A percentile compares a stretch with the other conserved stretches of the same genome.
phyloP scores from a whole-genome alignment of 352 stramenopile genomes.

The Pythium myriotylum region DNA sequence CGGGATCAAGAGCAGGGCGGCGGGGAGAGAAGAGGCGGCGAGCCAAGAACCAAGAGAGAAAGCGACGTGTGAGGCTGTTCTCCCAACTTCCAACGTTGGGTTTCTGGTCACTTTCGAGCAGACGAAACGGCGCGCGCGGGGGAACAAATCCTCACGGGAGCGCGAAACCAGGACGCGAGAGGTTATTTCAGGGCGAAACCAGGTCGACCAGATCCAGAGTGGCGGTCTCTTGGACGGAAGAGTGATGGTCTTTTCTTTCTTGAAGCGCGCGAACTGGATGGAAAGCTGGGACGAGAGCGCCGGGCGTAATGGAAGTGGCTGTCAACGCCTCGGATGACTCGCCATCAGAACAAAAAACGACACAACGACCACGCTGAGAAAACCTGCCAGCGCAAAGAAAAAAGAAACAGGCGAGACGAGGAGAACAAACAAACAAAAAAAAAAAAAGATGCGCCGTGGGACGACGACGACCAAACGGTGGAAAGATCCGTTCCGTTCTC shows the following conservation, averaged over 20 bases:
- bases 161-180: neutral
- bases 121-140: constrained; percentile 7
- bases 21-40: constrained; percentile 4
- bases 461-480: neutral
- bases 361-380: neutral
- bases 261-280: constrained; percentile 17
- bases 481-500: neutral
- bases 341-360: neutral
- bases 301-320: constrained; percentile 4
- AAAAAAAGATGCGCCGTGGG: neutral
- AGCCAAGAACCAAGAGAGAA: constrained; percentile 3
- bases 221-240: constrained; percentile 7
- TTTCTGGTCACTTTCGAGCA: constrained; percentile 6
- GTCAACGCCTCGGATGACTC: constrained; percentile 8
- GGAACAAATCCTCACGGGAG: constrained; percentile 6
- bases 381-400: neutral
- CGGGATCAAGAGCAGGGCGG: constrained; percentile 1
- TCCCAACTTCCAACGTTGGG: constrained; percentile 12
- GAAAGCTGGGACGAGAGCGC: constrained; percentile 8
- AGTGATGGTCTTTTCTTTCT: constrained; percentile 23
- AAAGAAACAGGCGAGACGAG: constrained; percentile 9
- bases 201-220: constrained; percentile 5
- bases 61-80: constrained; percentile 4
- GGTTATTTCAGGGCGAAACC: neutral
- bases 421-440: constrained; percentile 7